Evolutionary conservation across 345 rosid species (phyloP).

Genomic region (Clausena lansium): DNA sequence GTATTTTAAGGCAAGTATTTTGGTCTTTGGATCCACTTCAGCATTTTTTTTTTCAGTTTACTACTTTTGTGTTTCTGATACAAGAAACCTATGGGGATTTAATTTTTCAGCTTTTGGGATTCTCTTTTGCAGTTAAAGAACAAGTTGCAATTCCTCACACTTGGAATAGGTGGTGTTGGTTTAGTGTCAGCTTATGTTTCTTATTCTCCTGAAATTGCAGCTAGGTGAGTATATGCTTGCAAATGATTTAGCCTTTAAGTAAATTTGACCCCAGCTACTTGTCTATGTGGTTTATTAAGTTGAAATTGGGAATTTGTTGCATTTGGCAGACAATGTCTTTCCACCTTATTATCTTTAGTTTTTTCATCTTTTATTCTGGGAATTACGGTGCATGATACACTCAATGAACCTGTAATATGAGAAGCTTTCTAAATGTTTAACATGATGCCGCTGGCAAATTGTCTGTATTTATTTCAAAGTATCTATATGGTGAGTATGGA

Average conservation of each 20-base stretch:
- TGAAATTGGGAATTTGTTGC: slow-evolving; percentile 8
- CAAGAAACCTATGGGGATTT: background rate
- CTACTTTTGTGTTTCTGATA: background rate
- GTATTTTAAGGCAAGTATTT: slow-evolving; percentile 59
- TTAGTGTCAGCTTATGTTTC: slow-evolving; percentile 80
- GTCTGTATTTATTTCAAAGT: background rate
- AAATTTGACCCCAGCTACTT: background rate
- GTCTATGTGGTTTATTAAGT: background rate
- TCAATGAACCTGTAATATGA: background rate
- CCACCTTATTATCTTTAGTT: background rate
- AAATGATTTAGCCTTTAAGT: background rate
- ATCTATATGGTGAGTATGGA: background rate
- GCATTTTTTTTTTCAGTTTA: background rate
- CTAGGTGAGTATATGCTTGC: slow-evolving; percentile 52
- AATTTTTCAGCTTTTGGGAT: slow-evolving; percentile 10
- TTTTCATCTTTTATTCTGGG: background rate
- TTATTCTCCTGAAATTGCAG: slow-evolving; percentile 83
- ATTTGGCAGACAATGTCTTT: background rate
- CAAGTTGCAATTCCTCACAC: slow-evolving; percentile 67
- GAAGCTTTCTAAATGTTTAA: background rate
- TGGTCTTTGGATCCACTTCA: slow-evolving; percentile 7
- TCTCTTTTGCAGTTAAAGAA: slow-evolving; percentile 63
- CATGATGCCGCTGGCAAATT: background rate
- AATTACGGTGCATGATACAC: background rate
- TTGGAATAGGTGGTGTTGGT: slow-evolving; percentile 82